Conservation (phyloP, 352 stramenopile species). For the Aphanomyces stellatus region DNA sequence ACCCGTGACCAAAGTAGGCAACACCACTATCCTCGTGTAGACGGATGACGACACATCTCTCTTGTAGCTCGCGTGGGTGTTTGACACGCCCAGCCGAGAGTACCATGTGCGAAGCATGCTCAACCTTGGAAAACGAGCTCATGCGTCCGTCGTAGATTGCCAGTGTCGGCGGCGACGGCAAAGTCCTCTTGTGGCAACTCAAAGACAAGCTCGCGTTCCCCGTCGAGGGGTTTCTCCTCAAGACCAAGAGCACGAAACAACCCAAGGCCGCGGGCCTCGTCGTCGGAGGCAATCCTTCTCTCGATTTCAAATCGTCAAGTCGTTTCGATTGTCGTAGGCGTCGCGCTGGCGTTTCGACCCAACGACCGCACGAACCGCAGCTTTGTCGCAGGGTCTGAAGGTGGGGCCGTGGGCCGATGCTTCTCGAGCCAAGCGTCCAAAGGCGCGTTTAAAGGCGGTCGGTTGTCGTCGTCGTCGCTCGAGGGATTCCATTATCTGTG, state of each 20-base stretch:
- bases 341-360: slow-evolving; percentile 47
- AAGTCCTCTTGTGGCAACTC: slow-evolving; percentile 78
- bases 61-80: slow-evolving; percentile 55
- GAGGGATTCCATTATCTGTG: background rate
- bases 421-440: slow-evolving; percentile 40
- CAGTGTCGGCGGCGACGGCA: slow-evolving; percentile 76
- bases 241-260: background rate
- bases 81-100: slow-evolving; percentile 53
- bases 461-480: slow-evolving; percentile 3
- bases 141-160: slow-evolving; percentile 32
- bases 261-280: slow-evolving; percentile 15
- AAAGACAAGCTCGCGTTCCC: slow-evolving; percentile 81
- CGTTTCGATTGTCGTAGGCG: background rate
- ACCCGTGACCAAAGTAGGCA: slow-evolving; percentile 49
- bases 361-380: slow-evolving; percentile 59
- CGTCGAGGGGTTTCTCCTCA: slow-evolving; percentile 78
- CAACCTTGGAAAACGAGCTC: background rate
- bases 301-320: background rate
- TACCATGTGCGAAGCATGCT: slow-evolving; percentile 43
- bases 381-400: slow-evolving; percentile 70
- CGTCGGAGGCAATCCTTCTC: slow-evolving; percentile 48
- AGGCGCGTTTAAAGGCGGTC: slow-evolving; percentile 58
- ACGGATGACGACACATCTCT: background rate
- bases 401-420: slow-evolving; percentile 53
- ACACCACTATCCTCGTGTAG: background rate